Conservation (phyloP, 768 basidiomycete genomes). For the Steccherinum ochraceum region DNA sequence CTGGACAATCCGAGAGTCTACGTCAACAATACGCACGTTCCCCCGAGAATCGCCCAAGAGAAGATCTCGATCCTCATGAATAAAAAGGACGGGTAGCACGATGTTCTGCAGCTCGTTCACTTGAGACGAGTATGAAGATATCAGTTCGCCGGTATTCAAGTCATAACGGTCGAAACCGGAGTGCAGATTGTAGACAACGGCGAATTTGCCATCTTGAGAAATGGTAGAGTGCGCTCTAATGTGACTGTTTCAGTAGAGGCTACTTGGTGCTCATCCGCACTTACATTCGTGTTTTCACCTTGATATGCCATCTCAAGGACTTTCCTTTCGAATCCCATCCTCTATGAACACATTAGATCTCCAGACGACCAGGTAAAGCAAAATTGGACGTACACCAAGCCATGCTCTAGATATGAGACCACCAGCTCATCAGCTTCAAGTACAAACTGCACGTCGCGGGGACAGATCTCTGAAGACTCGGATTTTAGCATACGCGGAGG, state of each 20-base stretch:
- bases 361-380: too few species aligned
- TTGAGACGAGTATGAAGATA: background rate
- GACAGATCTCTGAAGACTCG: background rate
- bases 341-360: too few species aligned
- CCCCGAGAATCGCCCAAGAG: background rate
- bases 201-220: background rate
- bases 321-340: background rate
- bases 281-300: background rate
- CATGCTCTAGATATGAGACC: background rate
- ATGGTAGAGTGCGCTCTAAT: background rate
- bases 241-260: background rate
- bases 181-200: background rate
- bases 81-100: background rate
- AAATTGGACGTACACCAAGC: background rate
- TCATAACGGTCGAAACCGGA: background rate
- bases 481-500: too few species aligned
- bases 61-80: background rate
- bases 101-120: background rate
- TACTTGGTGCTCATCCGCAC: background rate
- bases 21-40: background rate
- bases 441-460: background rate
- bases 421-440: background rate
- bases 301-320: background rate
- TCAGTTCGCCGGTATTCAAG: background rate
- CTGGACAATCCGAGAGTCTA: background rate